These are phyloP conservation scores for Collybia mongolica DNA, from an alignment of 768 basidiomycete species.

Conservation along the genomic window DNA sequence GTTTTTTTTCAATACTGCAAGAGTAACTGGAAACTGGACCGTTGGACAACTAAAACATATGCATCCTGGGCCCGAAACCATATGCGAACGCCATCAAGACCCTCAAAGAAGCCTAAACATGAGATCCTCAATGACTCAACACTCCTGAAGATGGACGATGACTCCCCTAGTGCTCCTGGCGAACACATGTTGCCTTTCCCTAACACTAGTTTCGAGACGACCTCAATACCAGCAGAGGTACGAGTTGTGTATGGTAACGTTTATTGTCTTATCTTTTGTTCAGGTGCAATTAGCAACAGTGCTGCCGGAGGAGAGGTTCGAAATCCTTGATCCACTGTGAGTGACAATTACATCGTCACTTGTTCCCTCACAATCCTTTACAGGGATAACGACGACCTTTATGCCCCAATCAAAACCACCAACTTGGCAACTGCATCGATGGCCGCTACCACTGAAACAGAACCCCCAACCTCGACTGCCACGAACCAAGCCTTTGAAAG, in stretches of 20 bases:
- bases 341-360: not conserved
- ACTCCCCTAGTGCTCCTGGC: not conserved
- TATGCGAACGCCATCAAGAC: not conserved
- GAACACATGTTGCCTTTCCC: not conserved
- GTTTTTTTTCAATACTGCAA: not conserved
- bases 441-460: not conserved
- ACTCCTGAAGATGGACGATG: not conserved
- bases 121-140: not conserved
- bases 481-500: not conserved
- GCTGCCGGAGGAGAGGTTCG: not conserved
- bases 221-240: not conserved
- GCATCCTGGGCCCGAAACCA: not conserved
- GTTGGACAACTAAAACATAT: not conserved
- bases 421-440: not conserved
- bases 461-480: not conserved
- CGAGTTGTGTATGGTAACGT: not conserved
- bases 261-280: not conserved
- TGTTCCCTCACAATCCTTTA: not conserved
- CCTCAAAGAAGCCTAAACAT: not conserved
- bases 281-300: not conserved
- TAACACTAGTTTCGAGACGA: not conserved
- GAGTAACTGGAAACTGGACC: not conserved
- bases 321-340: constrained; percentile 1
- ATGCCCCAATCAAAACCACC: not conserved
- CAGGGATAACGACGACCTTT: not conserved